Evolutionary conservation across 805 yeast species (phyloP), one percentile per base, ranked within the genome.

Genomic region (Suhomyces xylopsoci): DNA sequence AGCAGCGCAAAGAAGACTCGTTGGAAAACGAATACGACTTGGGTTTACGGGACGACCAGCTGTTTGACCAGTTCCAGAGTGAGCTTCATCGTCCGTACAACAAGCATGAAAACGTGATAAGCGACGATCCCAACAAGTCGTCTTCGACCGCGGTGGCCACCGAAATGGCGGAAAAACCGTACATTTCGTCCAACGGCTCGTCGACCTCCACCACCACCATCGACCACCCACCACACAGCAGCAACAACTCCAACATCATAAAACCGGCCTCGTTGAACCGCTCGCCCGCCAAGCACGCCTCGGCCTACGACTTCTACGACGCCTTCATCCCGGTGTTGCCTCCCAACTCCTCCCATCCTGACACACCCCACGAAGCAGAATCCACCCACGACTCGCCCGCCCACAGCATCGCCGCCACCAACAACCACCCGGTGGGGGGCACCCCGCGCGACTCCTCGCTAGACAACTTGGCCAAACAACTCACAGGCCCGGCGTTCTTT

Each of bases 301-400:
- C 68, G 9, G 60, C 74, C 24, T 75, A 73, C 59, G 78, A 74
- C 52, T 74, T 74, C 55, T 76, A 76, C 63, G 77, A 76, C 48
- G 52, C 73, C 7, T 64, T 75, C 53, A 74, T 76, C 51, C 80
- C 80, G 3, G 64, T 74, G 7, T 52, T 74, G 47, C 71, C 70
- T 7, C 34, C 34, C 25, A 44, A 17, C 51, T 12, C 53, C n/a
- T 14, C 47, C 17, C 28, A 25, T 28, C 49, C 50, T 1, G 41
- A 30, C 2, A 28, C 49, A 14, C 36, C 22, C 34, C 26, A 24
- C 44, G 48, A 43, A n/a, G 15, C 24, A 2, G 55, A 52, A 17
- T 45, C 55, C 34, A 48, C 44, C 45, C 25, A 40, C 49, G 43
- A 6, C 38, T 38, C 50, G 28, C 50, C 55, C 38, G 32, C 42